These are phyloP conservation scores for Leishmania guyanensis DNA, from an alignment of 208 protist genomes.

Conservation along the genomic window DNA sequence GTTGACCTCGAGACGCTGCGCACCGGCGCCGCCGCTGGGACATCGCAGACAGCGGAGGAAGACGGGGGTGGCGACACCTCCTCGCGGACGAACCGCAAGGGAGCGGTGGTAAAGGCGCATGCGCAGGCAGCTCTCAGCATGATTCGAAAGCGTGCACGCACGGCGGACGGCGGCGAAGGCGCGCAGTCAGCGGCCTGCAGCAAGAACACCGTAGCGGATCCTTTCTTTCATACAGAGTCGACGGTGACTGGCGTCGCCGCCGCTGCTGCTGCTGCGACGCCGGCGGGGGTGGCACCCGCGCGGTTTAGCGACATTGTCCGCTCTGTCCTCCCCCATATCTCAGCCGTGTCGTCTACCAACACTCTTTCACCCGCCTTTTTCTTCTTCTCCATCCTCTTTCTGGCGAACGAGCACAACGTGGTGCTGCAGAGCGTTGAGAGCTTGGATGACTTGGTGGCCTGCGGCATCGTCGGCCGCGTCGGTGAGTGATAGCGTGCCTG, in stretches of 20 bases:
- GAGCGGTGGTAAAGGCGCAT: conserved; percentile 33
- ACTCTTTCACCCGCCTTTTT: conserved; percentile 90
- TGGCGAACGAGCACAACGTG: conserved; percentile 90
- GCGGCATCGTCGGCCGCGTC: conserved; percentile 46
- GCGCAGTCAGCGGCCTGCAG: conserved; percentile 2
- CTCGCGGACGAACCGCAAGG: background rate
- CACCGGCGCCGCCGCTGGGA: background rate
- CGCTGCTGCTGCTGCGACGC: background rate
- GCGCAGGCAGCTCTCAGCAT: conserved; percentile 29
- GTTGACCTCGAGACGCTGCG: conserved; percentile 15
- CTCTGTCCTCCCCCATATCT: conserved; percentile 63
- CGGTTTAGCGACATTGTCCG: conserved; percentile 77
- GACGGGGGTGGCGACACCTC: background rate
- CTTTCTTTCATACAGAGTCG: background rate
- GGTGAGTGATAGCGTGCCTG: conserved; percentile 4
- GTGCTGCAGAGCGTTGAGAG: conserved; percentile 65
- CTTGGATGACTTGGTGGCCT: conserved; percentile 67
- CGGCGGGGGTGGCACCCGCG: conserved; percentile 4
- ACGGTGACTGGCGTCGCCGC: background rate
- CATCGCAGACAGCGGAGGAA: conserved; percentile 8
- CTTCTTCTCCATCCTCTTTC: conserved; percentile 91
- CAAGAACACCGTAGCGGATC: background rate
- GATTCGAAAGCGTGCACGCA: conserved; percentile 16
- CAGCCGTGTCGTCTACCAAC: conserved; percentile 69
- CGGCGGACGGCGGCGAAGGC: conserved; percentile 11